Percentiles rank a stretch among this genome's conserved stretches.
Conservation (phyloP, 257 asterid species). For the Forsythia viridissima region DNA sequence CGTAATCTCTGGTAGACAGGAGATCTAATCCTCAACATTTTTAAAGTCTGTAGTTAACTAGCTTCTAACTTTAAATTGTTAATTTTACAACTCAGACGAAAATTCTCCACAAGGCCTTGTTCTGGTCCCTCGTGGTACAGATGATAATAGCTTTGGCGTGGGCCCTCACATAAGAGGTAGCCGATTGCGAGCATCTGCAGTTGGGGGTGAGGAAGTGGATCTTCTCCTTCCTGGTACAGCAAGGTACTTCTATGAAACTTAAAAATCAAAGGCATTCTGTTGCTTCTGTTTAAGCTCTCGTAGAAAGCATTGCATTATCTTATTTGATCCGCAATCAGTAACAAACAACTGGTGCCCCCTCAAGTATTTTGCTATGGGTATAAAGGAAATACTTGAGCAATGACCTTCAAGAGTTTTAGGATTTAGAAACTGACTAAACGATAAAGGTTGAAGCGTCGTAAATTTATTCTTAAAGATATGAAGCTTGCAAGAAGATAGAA, state of each 20-base stretch:
- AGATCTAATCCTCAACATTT: background rate
- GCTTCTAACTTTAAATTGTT: slow-evolving; percentile 18
- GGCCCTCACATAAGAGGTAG: slow-evolving; percentile 94
- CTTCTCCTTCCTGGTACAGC: slow-evolving; percentile 99
- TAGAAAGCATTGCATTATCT: background rate
- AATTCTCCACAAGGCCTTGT: slow-evolving; percentile 92
- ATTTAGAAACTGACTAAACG: too few species aligned
- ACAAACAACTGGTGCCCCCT: background rate
- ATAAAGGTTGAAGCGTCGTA: too few species aligned
- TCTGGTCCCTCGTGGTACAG: slow-evolving; percentile 77
- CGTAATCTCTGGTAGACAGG: too few species aligned
- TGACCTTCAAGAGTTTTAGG: background rate
- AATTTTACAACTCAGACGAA: slow-evolving; percentile 55
- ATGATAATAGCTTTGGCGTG: slow-evolving; percentile 59
- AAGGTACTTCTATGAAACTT: slow-evolving; percentile 47
- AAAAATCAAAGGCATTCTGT: background rate
- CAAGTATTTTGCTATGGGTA: too few species aligned
- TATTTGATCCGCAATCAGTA: background rate
- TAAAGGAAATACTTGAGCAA: background rate
- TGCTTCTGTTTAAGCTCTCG: background rate
- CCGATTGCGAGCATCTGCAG: slow-evolving; percentile 78
- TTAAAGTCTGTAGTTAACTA: background rate
- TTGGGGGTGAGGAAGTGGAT: slow-evolving; percentile 96
- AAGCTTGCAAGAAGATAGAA: too few species aligned
- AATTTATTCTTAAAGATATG: too few species aligned